phyloP scores from a whole-genome alignment of 1,284 basidiomycete genomes.

The Sutorius eximius region DNA sequence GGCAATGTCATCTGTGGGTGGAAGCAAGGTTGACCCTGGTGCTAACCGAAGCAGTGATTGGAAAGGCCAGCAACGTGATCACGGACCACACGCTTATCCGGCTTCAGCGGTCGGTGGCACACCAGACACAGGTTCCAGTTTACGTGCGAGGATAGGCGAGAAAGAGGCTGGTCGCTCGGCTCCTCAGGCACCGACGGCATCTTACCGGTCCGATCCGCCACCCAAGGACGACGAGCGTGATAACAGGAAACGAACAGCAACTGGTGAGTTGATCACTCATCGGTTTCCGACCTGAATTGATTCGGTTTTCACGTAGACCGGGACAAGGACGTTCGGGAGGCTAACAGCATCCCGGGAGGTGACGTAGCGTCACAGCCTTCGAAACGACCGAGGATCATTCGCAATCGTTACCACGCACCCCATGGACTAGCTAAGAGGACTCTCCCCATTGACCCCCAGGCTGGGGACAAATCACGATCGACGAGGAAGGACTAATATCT shows the following conservation, averaged over 20 bases:
- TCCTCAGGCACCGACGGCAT: constrained; percentile 41
- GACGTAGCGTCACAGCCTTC: constrained; percentile 31
- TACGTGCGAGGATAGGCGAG: constrained; percentile 67
- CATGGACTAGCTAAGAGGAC: constrained; percentile 54
- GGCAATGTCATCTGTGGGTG: constrained; percentile 55
- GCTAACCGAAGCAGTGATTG: constrained; percentile 39
- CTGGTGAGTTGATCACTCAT: constrained; percentile 49
- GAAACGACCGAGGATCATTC: constrained; percentile 50
- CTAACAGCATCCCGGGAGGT: constrained; percentile 15
- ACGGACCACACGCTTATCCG: constrained; percentile 30
- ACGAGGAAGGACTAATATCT: constrained; percentile 48
- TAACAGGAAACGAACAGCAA: constrained; percentile 62
- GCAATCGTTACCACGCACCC: constrained; percentile 41
- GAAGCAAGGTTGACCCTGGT: constrained; percentile 36
- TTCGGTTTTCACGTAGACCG: constrained; percentile 28
- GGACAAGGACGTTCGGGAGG: constrained; percentile 37
- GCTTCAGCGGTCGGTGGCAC: constrained; percentile 16
- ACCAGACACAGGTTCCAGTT: constrained; percentile 39
- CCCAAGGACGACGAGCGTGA: constrained; percentile 64
- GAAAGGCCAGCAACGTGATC: constrained; percentile 36
- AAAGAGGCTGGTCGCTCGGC: constrained; percentile 46
- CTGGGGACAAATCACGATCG: constrained; percentile 51
- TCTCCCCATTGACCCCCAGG: constrained; percentile 60
- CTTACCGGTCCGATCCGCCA: constrained; percentile 42
- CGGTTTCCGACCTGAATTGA: neutral